These are phyloP conservation scores for Gaeumannomyces sp. DNA, from an alignment of 2,329 filamentous ascomycete species.

Conservation along the genomic window DNA sequence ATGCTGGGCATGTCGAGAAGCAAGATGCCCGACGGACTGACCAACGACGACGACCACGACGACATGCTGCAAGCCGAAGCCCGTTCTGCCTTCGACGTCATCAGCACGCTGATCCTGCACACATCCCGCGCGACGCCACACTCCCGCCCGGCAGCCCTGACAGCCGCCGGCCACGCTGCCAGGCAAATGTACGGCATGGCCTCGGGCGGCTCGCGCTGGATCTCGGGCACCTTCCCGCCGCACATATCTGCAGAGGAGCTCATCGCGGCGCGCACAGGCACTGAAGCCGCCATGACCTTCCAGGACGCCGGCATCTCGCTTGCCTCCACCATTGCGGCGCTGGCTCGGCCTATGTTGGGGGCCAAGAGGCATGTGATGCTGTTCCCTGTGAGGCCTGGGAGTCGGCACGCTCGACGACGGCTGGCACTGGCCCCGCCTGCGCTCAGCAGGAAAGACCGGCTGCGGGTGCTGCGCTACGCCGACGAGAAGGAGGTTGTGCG, in stretches of 20 bases:
- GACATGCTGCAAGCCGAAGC: not conserved
- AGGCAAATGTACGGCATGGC: slow-evolving; percentile 12
- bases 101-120: not conserved
- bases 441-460: not conserved
- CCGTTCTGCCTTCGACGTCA: not conserved
- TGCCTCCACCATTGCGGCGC: slow-evolving; percentile 13
- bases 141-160: slow-evolving; percentile 3
- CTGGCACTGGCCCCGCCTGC: not conserved
- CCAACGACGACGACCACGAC: no score
- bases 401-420: slow-evolving; percentile 4
- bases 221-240: slow-evolving; percentile 14
- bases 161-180: slow-evolving; percentile 11
- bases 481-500: not conserved
- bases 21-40: not conserved
- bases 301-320: slow-evolving; percentile 13
- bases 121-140: not conserved
- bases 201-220: slow-evolving; percentile 12
- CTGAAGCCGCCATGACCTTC: slow-evolving; percentile 11
- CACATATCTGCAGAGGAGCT: slow-evolving; percentile 12
- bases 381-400: not conserved
- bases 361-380: slow-evolving; percentile 9
- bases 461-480: slow-evolving; percentile 2
- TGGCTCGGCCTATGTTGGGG: slow-evolving; percentile 9
- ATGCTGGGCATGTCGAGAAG: not conserved
- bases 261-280: slow-evolving; percentile 9